Conservation (phyloP, 2,329 filamentous ascomycete genomes). For the Paecilomyces variotii region DNA sequence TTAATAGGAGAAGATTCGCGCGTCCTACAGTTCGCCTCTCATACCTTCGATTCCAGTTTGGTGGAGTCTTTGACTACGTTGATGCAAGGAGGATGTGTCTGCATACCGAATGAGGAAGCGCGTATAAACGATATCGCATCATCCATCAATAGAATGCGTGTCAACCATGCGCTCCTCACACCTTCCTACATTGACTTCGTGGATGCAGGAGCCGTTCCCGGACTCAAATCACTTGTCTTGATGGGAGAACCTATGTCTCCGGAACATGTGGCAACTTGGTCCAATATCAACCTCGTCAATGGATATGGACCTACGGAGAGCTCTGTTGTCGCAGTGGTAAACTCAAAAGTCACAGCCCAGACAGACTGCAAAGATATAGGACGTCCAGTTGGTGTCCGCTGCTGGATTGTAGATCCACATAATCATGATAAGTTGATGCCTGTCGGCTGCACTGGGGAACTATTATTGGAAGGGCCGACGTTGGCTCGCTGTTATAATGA, state of each 20-base stretch:
- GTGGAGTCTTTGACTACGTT: slow-evolving; percentile 48
- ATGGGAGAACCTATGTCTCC: slow-evolving; percentile 44
- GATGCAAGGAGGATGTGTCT: slow-evolving; percentile 50
- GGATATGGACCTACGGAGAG: slow-evolving; percentile 39
- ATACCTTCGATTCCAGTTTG: slow-evolving; percentile 49
- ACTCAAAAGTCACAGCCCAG: slow-evolving; percentile 19
- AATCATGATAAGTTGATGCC: slow-evolving; percentile 35
- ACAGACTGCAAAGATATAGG: slow-evolving; percentile 30
- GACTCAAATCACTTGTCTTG: slow-evolving; percentile 35
- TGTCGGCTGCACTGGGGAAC: slow-evolving; percentile 31
- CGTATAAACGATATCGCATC: slow-evolving; percentile 43
- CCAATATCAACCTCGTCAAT: slow-evolving; percentile 32
- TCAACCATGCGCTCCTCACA: slow-evolving; percentile 51
- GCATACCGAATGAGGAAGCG: slow-evolving; percentile 46
- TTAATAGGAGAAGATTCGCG: slow-evolving; percentile 45
- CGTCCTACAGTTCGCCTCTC: slow-evolving; percentile 50
- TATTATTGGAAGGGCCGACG: slow-evolving; percentile 41
- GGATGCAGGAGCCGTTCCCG: slow-evolving; percentile 34
- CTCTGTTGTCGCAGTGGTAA: slow-evolving; percentile 28
- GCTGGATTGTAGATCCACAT: slow-evolving; percentile 34
- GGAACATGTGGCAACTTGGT: slow-evolving; percentile 29
- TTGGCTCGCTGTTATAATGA: slow-evolving; percentile 57
- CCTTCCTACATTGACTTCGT: slow-evolving; percentile 48
- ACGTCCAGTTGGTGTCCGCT: slow-evolving; percentile 22
- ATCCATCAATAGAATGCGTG: slow-evolving; percentile 45